Evolutionary conservation across 441 rosid species (phyloP), one percentile per base, ranked within the genome.

Genomic region (Syzygium malaccense): DNA sequence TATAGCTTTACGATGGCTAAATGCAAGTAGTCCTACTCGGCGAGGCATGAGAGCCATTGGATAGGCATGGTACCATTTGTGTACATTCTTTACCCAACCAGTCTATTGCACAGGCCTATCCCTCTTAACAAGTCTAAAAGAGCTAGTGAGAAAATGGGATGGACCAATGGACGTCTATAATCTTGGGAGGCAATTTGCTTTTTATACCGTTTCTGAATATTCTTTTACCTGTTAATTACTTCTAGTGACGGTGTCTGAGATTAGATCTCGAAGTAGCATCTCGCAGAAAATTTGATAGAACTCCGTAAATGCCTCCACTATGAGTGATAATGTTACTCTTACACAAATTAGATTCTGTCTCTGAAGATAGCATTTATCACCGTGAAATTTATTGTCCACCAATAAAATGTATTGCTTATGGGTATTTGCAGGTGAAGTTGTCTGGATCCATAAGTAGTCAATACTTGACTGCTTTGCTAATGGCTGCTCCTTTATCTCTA

Each of bases 391-490:
- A 20, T 14, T 33, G 62, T n/a, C 37, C 62, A 85, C 45, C 87
- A 55, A 20, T 54, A 85, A 30, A 3, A 54, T 32, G 45, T 13
- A 30, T 85, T 85, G 45, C 48, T 85, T 30, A 30, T 85, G 48
- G 48, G 58, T 13, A 30, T 55, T 93, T 93, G 87, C 95, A 97
- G 99, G 99, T 95, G 91, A 95, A 96, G 92, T 98, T 98, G 51
- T 96, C 99, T 68, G 99, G 99, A 87, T 95, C 97, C 45, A 95
- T 97, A 86, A 98, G 99, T 89, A 97, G 99, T 92, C 99, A 98
- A 86, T 97, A 97, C 93, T 94, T 98, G 95, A 98, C 99, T 86
- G 98, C 99, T 89, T 89, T 98, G 91, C 98, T 98, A 86, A 95
- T 97, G 98, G 95, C 98, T 87, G 98, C 99, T 92, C 99, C 99